Evolutionary conservation across 352 stramenopile species (phyloP).

Genomic region (Globisporangium lucens): DNA sequence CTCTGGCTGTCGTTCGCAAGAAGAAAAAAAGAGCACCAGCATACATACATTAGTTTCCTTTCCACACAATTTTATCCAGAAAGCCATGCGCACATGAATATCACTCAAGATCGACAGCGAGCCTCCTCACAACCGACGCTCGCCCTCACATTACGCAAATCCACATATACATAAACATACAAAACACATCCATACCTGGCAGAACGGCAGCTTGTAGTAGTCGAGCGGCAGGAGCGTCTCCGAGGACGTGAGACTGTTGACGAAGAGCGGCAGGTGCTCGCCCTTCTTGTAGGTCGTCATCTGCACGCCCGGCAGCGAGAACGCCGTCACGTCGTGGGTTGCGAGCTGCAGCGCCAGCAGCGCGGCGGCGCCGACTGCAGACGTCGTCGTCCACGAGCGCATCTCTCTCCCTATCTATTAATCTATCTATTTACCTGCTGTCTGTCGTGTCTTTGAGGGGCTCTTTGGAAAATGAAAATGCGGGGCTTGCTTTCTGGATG

Average conservation of each 20-base stretch:
- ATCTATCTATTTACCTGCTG: background rate
- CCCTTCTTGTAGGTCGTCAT: constrained; percentile 87
- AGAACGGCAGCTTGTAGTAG: constrained; percentile 98
- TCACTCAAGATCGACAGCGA: too few species aligned
- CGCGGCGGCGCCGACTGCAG: background rate
- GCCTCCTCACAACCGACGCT: too few species aligned
- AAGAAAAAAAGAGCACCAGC: background rate
- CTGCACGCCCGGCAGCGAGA: constrained; percentile 83
- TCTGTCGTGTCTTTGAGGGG: background rate
- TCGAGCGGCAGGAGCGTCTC: constrained; percentile 96
- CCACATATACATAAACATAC: too few species aligned
- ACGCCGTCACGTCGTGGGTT: constrained; percentile 16
- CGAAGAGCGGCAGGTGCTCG: constrained; percentile 87
- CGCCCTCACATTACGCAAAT: too few species aligned
- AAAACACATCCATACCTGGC: constrained; percentile 52
- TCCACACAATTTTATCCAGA: background rate
- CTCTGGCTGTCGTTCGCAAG: constrained; percentile 44
- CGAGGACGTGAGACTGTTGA: constrained; percentile 93
- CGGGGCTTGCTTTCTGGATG: background rate
- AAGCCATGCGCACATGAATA: background rate
- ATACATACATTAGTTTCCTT: background rate
- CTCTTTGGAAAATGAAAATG: background rate
- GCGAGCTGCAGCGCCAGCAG: constrained; percentile 1
- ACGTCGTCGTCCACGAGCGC: constrained; percentile 2
- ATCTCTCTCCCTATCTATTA: background rate